Base-by-base conservation (phyloP, 345 rosid genomes). In the Citrus glauca region DNA sequence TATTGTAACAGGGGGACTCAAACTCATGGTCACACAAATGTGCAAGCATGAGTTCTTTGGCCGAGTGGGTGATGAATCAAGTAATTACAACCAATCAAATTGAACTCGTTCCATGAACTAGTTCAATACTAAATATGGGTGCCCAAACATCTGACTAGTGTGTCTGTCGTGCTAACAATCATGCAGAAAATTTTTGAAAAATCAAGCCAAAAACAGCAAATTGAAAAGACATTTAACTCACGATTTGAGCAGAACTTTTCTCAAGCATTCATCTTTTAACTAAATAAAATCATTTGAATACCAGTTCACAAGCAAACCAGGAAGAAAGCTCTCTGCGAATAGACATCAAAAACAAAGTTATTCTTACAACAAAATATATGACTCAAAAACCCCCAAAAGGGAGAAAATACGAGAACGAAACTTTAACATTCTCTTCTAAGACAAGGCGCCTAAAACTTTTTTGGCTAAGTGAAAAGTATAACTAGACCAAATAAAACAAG, bases 401-500 rank as follows among this genome's bases (percentile, higher is more conserved):
- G 56, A 7, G 17, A 8, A 17, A 30, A 72, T 2, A n/a, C 33
- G 55, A 53, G 33, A 32, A 30, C 19, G 0, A 55, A 55, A 53
- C 61, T 40, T 71, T 22, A 32, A 22, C 45, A 73, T 61, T 37
- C 38, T 61, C 25, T 40, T 73, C 56, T 37, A 35, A 57, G 7
- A 7, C 55, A 25, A 60, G 1, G 30, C 28, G 57, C 64, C 75
- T 73, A 73, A 24, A n/a, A 61, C 68, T 25, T 25, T 60, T 32
- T 73, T 38, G 30, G 67, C 77, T n/a, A n/a, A 62, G 61, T 60
- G 16, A 37, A 25, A 60, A 73, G 38, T 20, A 60, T 59, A 10
- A 45, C 16, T 14, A 33, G 76, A 73, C 67, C 56, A 73, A 60
- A 25, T 56, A 55, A 73, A 6, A 60, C 67, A 73, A 61, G 60